Evolutionary conservation across 257 asterid genomes (phyloP).

Genomic region (Forsythia viridissima): DNA sequence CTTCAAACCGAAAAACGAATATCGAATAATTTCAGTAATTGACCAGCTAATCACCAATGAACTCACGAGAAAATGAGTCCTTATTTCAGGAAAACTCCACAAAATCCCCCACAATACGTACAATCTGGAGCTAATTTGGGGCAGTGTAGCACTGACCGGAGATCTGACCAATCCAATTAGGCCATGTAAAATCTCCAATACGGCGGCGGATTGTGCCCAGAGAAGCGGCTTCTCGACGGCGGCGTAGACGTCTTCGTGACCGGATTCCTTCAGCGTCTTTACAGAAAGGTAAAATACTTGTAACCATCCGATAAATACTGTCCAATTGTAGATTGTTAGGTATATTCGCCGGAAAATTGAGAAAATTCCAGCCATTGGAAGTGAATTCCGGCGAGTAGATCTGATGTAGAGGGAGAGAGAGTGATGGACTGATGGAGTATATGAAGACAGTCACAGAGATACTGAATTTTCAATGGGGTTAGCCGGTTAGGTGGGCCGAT

Average conservation of each 20-base stretch:
- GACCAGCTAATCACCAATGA: conserved; percentile 91
- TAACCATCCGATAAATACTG: conserved; percentile 77
- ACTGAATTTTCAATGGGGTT: conserved; percentile 4
- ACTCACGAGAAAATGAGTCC: conserved; percentile 59
- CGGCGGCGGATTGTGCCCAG: conserved; percentile 83
- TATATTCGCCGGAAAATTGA: conserved; percentile 60
- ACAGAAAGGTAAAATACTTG: conserved; percentile 76
- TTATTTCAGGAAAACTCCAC: conserved; percentile 85
- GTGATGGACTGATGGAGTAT: background rate
- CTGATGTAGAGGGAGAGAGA: background rate
- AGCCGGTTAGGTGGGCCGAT: conserved; percentile 32
- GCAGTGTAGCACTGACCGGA: conserved; percentile 84
- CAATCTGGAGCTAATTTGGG: conserved; percentile 81
- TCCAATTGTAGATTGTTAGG: conserved; percentile 82
- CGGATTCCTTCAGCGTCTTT: conserved; percentile 56
- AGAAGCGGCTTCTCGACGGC: conserved; percentile 79
- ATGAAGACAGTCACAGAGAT: background rate
- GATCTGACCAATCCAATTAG: conserved; percentile 78
- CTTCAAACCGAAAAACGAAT: conserved; percentile 85
- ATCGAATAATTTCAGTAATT: conserved; percentile 74
- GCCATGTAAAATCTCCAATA: conserved; percentile 71
- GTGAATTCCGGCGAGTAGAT: background rate
- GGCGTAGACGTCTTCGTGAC: conserved; percentile 71
- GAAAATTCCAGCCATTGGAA: conserved; percentile 59
- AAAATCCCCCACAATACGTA: conserved; percentile 90